A percentile compares a stretch with the other conserved stretches of the same genome.
These are phyloP conservation scores for Yarrowia osloensis DNA, from an alignment of 805 yeast genomes.

Conservation along the genomic window DNA sequence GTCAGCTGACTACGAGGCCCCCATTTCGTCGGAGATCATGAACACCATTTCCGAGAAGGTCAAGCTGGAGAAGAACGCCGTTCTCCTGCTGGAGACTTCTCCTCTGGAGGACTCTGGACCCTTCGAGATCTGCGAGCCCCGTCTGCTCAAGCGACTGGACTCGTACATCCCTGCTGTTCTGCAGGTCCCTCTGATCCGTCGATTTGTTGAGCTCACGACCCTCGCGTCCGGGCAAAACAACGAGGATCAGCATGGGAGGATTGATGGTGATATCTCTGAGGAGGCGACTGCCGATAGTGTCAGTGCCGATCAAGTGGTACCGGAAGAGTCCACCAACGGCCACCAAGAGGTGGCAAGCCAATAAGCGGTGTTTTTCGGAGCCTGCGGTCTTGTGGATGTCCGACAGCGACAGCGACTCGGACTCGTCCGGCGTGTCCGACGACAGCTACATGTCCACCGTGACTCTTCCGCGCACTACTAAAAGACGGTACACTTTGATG, in stretches of 20 bases:
- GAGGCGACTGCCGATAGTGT: constrained; percentile 32
- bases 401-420: constrained; percentile 13
- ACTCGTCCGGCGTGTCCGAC: constrained; percentile 27
- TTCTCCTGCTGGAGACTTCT: constrained; percentile 46
- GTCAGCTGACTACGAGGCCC: constrained; percentile 92
- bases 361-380: constrained; percentile 30
- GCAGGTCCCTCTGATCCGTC: constrained; percentile 82
- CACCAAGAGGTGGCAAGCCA: constrained; percentile 28
- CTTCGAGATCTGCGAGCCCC: constrained; percentile 50
- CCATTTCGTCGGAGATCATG: constrained; percentile 78
- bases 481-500: constrained; percentile 24
- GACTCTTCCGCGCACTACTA: constrained; percentile 18
- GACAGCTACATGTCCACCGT: constrained; percentile 24
- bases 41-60: constrained; percentile 65
- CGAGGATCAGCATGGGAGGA: constrained; percentile 29
- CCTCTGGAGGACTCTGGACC: constrained; percentile 46
- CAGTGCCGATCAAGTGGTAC: constrained; percentile 23
- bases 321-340: constrained; percentile 24
- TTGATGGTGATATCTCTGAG: constrained; percentile 28
- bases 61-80: constrained; percentile 44
- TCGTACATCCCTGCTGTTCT: constrained; percentile 91
- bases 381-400: constrained; percentile 23
- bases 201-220: constrained; percentile 74
- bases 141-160: constrained; percentile 66
- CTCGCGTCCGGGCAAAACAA: constrained; percentile 34